phyloP scores from a whole-genome alignment of 495 filamentous ascomycete genomes.

The Talaromyces ruber region DNA sequence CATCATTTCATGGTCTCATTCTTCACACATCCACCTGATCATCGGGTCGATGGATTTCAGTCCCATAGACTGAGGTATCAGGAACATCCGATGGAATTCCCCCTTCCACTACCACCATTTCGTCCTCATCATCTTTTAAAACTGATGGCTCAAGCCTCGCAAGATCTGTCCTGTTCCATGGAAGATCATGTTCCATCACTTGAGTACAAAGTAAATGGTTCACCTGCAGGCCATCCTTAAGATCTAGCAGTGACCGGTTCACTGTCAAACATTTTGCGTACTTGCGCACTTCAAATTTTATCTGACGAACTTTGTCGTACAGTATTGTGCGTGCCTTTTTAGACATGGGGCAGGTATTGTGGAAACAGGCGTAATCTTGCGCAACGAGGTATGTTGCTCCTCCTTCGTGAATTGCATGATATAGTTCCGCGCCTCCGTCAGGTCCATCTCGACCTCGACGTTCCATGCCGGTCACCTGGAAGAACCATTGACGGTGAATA shows the following conservation, averaged over 20 bases:
- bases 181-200: conserved; percentile 20
- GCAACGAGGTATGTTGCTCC: conserved; percentile 15
- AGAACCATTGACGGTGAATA: conserved; percentile 22
- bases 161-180: conserved; percentile 15
- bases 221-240: background rate
- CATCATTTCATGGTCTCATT: background rate
- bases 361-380: conserved; percentile 11
- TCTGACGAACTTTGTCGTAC: conserved; percentile 37
- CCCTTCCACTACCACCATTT: background rate
- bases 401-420: conserved; percentile 16
- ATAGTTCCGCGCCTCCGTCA: conserved; percentile 26
- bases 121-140: background rate
- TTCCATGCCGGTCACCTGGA: conserved; percentile 6
- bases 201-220: conserved; percentile 26
- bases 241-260: conserved; percentile 10
- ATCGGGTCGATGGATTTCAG: background rate
- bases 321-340: conserved; percentile 16
- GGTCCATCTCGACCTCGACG: conserved; percentile 10
- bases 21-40: background rate
- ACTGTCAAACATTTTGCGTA: conserved; percentile 16
- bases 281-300: conserved; percentile 20
- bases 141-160: background rate
- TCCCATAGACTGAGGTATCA: background rate
- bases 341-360: conserved; percentile 14
- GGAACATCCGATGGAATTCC: background rate